Conservation (phyloP, 441 rosid species). For the Rhodomyrtus psidioides region DNA sequence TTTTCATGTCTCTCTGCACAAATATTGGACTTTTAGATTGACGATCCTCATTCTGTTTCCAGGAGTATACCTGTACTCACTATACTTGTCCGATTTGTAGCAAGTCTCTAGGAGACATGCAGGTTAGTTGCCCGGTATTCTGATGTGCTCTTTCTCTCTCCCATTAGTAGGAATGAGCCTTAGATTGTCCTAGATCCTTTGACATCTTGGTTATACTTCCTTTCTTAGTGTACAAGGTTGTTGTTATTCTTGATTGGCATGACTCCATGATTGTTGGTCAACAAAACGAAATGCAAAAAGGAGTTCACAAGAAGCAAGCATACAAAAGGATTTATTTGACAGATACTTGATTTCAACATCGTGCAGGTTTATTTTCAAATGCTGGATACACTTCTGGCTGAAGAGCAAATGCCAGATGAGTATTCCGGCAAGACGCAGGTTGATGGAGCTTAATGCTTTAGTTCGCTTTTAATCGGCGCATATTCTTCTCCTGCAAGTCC, state of each 20-base stretch:
- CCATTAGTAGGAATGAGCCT: background rate
- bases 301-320: background rate
- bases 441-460: constrained; percentile 1
- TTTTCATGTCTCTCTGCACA: background rate
- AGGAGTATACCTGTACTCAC: constrained; percentile 71
- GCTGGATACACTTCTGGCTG: constrained; percentile 75
- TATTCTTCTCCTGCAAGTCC: constrained; percentile 8
- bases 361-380: constrained; percentile 69
- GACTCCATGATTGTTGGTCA: background rate
- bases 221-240: background rate
- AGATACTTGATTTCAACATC: background rate
- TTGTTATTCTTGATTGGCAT: background rate
- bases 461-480: background rate
- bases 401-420: constrained; percentile 75
- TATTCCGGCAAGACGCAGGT: constrained; percentile 71
- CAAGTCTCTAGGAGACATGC: constrained; percentile 95
- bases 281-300: background rate
- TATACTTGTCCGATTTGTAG: constrained; percentile 84
- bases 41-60: constrained; percentile 19
- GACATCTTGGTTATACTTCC: background rate
- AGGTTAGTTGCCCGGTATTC: constrained; percentile 37
- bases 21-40: background rate
- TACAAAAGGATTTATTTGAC: background rate
- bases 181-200: background rate
- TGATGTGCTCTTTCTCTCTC: background rate